Conservation (phyloP, 139 green algal species). For the Diplosphaera chodatii region DNA sequence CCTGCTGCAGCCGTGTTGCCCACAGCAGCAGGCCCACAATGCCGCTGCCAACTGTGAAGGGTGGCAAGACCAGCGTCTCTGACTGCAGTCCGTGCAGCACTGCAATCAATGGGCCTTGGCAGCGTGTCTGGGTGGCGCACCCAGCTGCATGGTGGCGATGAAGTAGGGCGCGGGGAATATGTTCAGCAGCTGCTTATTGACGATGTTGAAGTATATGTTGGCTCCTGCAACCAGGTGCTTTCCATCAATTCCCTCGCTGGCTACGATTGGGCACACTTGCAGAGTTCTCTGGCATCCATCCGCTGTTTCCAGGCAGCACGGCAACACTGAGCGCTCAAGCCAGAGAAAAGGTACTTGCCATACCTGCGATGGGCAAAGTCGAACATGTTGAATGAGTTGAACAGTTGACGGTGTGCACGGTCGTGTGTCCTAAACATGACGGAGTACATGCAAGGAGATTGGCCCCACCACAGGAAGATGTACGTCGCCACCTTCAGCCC, state of each 20-base stretch:
- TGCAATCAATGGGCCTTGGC: too few species aligned
- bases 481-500: background rate
- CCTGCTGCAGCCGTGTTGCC: conserved; percentile 58
- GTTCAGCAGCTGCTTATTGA: conserved; percentile 85
- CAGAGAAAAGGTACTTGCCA: background rate
- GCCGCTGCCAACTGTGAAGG: conserved; percentile 44
- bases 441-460: too few species aligned
- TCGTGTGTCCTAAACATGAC: too few species aligned
- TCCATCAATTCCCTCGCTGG: too few species aligned
- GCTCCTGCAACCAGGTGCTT: background rate
- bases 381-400: too few species aligned
- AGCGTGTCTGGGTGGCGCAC: too few species aligned
- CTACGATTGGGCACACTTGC: too few species aligned
- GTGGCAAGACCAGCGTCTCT: background rate
- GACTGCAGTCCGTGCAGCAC: too few species aligned
- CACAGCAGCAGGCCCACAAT: conserved; percentile 76
- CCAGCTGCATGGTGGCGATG: conserved; percentile 74
- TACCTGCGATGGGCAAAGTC: background rate
- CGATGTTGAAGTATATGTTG: conserved; percentile 91
- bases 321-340: too few species aligned
- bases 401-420: too few species aligned
- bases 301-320: too few species aligned
- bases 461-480: background rate
- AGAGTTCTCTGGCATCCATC: too few species aligned
- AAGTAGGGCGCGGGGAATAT: conserved; percentile 81